Evolutionary conservation across 176 grass and related monocot species (phyloP).

Genomic region (Ensete ventricosum): DNA sequence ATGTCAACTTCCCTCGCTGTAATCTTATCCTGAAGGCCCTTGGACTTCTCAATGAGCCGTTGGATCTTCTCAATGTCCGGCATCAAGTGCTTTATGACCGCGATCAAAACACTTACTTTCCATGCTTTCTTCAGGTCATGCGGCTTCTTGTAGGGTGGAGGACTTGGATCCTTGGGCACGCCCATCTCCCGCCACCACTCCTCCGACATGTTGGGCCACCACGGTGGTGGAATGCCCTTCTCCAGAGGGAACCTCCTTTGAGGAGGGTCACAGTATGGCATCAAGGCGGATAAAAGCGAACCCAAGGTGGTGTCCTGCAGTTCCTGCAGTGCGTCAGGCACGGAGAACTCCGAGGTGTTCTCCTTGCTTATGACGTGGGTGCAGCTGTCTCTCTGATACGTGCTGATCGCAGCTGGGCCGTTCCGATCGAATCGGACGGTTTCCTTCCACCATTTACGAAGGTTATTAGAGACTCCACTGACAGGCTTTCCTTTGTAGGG

Average conservation of each 20-base stretch:
- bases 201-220: neutral
- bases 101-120: neutral
- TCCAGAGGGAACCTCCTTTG: neutral
- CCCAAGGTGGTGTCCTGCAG: neutral
- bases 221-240: neutral
- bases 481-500: neutral
- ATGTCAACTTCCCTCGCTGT: neutral
- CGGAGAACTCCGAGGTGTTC: neutral
- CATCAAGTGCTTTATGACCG: neutral
- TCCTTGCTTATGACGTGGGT: neutral
- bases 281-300: neutral
- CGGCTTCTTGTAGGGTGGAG: neutral
- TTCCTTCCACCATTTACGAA: neutral
- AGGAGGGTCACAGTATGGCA: neutral
- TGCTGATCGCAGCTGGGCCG: neutral
- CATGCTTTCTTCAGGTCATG: neutral
- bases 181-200: neutral
- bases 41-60: neutral
- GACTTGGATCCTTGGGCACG: neutral
- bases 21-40: constrained; percentile 3
- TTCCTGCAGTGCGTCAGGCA: neutral
- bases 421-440: neutral
- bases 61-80: neutral
- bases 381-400: neutral
- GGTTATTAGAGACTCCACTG: neutral